Evolutionary conservation across 1,284 basidiomycete species (phyloP).

Genomic region (Trametes versicolor): DNA sequence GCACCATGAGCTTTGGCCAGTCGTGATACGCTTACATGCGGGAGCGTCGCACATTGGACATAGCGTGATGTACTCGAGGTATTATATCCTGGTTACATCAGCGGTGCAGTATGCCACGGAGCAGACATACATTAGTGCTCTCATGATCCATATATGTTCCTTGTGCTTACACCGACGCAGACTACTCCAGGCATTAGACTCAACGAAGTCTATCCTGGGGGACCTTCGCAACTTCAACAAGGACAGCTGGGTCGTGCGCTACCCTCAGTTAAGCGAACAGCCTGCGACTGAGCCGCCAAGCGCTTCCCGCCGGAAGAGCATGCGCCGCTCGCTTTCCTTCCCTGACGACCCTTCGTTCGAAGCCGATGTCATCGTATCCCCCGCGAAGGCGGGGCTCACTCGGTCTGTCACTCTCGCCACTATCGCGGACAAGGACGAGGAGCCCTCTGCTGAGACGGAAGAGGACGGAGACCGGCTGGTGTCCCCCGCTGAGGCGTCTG

Average conservation of each 20-base stretch:
- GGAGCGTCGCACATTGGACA: neutral
- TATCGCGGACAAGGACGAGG: constrained; percentile 54
- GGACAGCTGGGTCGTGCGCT: constrained; percentile 87
- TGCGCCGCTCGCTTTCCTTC: constrained; percentile 81
- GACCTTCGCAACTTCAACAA: constrained; percentile 87
- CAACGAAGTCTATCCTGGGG: constrained; percentile 73
- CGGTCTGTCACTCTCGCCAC: constrained; percentile 67
- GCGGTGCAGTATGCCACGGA: too few relatives aligned
- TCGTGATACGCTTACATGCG: neutral
- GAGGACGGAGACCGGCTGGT: constrained; percentile 55
- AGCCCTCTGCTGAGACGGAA: constrained; percentile 38
- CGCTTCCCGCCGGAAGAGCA: constrained; percentile 48
- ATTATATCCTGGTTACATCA: neutral
- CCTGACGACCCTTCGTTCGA: constrained; percentile 79
- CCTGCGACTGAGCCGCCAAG: constrained; percentile 41
- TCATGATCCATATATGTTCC: neutral
- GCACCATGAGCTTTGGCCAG: too few relatives aligned
- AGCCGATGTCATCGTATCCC: constrained; percentile 72
- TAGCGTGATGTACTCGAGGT: neutral
- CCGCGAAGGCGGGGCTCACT: constrained; percentile 57
- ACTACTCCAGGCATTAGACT: constrained; percentile 78
- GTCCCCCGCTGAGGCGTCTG: constrained; percentile 54
- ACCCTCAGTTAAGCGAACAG: constrained; percentile 74
- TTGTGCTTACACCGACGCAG: constrained; percentile 52
- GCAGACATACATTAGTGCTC: neutral